Base-by-base conservation (phyloP, 1,139 yeast species). In the Saccharomyces hybrid region DNA sequence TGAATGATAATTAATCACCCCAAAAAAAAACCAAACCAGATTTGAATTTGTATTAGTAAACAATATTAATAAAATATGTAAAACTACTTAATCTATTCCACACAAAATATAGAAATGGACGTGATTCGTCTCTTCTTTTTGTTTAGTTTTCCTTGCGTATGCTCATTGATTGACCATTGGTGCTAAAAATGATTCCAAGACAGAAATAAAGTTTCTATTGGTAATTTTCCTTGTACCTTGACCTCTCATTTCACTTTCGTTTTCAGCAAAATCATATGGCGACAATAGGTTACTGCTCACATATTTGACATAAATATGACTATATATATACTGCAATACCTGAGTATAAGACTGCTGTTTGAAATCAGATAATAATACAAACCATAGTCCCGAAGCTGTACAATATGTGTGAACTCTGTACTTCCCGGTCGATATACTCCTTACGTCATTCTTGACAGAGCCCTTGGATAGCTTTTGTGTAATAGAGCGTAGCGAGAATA, bases 391-490 rank as follows among this genome's bases (percentile, higher is more conserved):
- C 0, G 93, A 79, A 3, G 91, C 82, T 1, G 96, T 83, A 67
- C 90, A 97, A 64, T 78, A 79, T 62, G 81, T 84, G 66, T 93
- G 98, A 41, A 89, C 81, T 59, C 91, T 77, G 70, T 84, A 90
- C 57, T 79, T 78, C 2, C 88, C 82, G 0, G 97, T 86, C 9
- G 85, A 75, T 66, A 83, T 88, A 2, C 88, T 79, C 54, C 81
- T 78, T 59, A 88, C 78, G 32, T 78, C 70, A 65, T 86, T 88
- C 54, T 71, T 56, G 1, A 54, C 54, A 3, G 63, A 60, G 4
- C 62, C 67, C 13, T 64, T 63, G 30, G 77, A 76, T 6, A 89
- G 73, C 63, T 87, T 85, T 30, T 82, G 76, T 0, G 93, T 79
- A 52, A 91, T 80, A 60, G 84, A 87, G 54, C 91, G 80, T 59